A percentile compares a stretch with the other conserved stretches of the same genome.
phyloP scores from a whole-genome alignment of 2,329 filamentous ascomycete species.

The Ophiostoma sp. region DNA sequence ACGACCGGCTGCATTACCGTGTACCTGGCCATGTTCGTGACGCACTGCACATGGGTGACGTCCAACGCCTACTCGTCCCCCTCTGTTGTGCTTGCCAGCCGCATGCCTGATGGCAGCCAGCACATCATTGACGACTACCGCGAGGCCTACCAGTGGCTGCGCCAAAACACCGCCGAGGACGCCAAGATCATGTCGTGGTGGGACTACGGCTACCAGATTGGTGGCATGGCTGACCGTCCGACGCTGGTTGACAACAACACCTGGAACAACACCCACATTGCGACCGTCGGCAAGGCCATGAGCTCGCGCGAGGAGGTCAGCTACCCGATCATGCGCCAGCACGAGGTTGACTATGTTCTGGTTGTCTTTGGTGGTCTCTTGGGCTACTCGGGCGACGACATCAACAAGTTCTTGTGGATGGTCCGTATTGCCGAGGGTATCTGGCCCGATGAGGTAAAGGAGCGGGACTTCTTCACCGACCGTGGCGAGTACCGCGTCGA shows the following conservation, averaged over 20 bases:
- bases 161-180: constrained; percentile 90
- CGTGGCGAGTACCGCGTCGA: constrained; percentile 95
- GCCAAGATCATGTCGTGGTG: constrained; percentile 99
- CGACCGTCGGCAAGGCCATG: constrained; percentile 98
- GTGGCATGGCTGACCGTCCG: constrained; percentile 95
- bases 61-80: constrained; percentile 98
- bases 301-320: constrained; percentile 95
- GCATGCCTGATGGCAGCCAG: constrained; percentile 87
- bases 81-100: constrained; percentile 90
- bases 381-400: constrained; percentile 96
- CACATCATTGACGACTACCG: constrained; percentile 99
- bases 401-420: constrained; percentile 99
- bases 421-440: constrained; percentile 97
- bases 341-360: constrained; percentile 98
- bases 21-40: constrained; percentile 88
- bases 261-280: constrained; percentile 99
- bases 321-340: constrained; percentile 96
- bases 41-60: constrained; percentile 98
- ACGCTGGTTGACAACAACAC: constrained; percentile 99
- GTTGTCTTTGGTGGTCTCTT: constrained; percentile 93
- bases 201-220: constrained; percentile 99
- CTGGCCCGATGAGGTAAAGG: constrained; percentile 98
- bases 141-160: constrained; percentile 98
- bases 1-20: constrained; percentile 66
- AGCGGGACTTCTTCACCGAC: constrained; percentile 90